Evolutionary conservation across 164 flowering plant species (phyloP), one percentile per base, ranked within the genome.

Genomic region (Tetracentron sinense): DNA sequence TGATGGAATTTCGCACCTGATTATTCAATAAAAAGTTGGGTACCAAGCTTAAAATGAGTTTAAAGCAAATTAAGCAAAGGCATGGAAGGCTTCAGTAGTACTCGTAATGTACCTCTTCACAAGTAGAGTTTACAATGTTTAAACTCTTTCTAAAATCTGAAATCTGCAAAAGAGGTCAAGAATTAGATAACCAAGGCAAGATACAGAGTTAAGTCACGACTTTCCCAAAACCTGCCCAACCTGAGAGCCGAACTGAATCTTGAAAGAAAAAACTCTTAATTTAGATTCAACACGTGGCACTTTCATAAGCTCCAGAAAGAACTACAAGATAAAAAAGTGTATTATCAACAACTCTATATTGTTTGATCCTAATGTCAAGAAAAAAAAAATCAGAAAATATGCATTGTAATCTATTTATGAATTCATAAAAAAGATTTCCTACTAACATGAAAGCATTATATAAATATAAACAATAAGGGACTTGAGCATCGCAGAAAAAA

Each of bases 261-360:
- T 92, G 89, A 92, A 92, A 58, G 86, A 75, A 77, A 92, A 92
- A 35, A 92, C 96, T 82, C 93, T 81, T 61, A 92, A 62, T 65
- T 92, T 92, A 25, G 96, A 90, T 68, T 90, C 97, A 65, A 88
- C 94, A 21, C 98, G 82, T 47, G 98, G 98, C 59, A 90, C 96
- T 83, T 85, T 92, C 98, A 90, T 92, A 72, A 90, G 73, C 84
- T 92, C 96, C 86, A 90, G 47, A 77, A 90, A 92, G 69, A 73
- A 90, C 98, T 92, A 75, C 66, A 78, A 74, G 42, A 23, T 50
- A 42, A 58, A n/a, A 63, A 51, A 58, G 50, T 20, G 51, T 48
- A 53, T 38, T 35, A 58, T n/a, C 44, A 58, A 19, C 20, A 29
- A 21, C 14, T 22, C 49, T 27, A 10, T 26, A 14, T 25, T 65